These are phyloP conservation scores for Suhomyces bribrorum DNA, from an alignment of 1,139 yeast species.

Conservation along the genomic window DNA sequence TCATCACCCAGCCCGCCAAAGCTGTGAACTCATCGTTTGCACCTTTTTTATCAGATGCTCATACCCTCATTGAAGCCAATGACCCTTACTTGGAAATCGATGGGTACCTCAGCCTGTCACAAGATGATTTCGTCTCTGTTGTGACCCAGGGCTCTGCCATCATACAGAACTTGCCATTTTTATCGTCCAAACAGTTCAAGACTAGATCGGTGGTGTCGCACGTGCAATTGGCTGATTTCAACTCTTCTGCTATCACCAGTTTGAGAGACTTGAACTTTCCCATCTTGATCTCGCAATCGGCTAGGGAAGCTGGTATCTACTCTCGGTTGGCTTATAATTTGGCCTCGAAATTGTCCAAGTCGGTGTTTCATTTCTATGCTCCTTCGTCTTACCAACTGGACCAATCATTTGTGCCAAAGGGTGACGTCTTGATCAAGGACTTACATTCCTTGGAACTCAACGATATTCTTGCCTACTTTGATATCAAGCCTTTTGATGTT, in stretches of 20 bases:
- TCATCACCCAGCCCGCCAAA: conserved; percentile 50
- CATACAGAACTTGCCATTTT: conserved; percentile 53
- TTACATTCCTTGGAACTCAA: conserved; percentile 20
- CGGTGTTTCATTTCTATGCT: conserved; percentile 71
- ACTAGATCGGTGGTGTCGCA: conserved; percentile 56
- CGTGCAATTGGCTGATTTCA: conserved; percentile 56
- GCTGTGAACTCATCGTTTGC: conserved; percentile 40
- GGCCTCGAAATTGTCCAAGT: conserved; percentile 47
- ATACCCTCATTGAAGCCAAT: conserved; percentile 45
- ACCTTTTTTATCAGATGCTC: conserved; percentile 24
- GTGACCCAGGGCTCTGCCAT: conserved; percentile 55
- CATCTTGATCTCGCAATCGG: conserved; percentile 62
- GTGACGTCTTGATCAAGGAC: conserved; percentile 19
- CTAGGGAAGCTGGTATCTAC: conserved; percentile 53
- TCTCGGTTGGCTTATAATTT: conserved; percentile 60
- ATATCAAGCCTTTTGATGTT: conserved; percentile 31
- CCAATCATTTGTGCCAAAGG: conserved; percentile 18
- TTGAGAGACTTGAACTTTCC: conserved; percentile 69
- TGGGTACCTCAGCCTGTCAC: conserved; percentile 24
- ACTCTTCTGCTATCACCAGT: conserved; percentile 66
- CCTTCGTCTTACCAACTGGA: conserved; percentile 24
- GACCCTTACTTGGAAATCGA: conserved; percentile 56
- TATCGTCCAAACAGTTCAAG: conserved; percentile 45
- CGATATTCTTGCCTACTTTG: conserved; percentile 30
- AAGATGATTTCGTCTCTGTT: conserved; percentile 47